Evolutionary conservation across 805 yeast species (phyloP), one percentile per base, ranked within the genome.

Genomic region (Saturnispora serradocipensis): DNA sequence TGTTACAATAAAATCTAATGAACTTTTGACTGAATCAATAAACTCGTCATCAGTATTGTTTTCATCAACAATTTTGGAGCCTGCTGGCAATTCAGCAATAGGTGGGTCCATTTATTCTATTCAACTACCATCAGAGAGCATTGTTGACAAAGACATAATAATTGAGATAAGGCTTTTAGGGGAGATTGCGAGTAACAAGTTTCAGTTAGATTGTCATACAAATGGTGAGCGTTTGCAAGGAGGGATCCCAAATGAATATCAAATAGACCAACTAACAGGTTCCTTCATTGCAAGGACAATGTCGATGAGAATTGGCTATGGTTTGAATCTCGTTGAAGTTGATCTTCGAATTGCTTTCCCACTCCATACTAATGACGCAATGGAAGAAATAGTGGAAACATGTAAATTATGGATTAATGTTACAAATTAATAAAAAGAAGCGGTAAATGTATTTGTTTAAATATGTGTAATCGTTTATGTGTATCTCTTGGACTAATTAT

Each of bases 151-250:
- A 34, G 72, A 80, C 1, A 62, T 80, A 45, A 67, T 74, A 4
- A 61, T 80, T 4, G 59, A 70, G 22, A 74, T 75, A 4, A 65
- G 70, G 27, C 65, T 82, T 48, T 71, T 74, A 55, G 73, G 71
- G 47, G 59, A 66, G 38, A 30, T 68, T 72, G 53, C 64, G 64
- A 52, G 65, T 62, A 54, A 71, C 61, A 60, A 73, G 50, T 73
- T 73, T 57, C 55, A 60, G 45, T 64, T 72, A 4, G 66, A 61
- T 27, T 57, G 77, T 43, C 63, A 67, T 5, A 69, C 75, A 27
- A 76, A 76, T 56, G 72, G 73, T 16, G 81, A 76, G 55, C 61
- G 62, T 16, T 64, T 74, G 20, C 70, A 68, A 43, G 74, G 77
- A 2, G 67, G 30, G 25, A 35, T 43, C 5, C 47, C 51, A 25